Base-by-base conservation (phyloP, 148 eudicot species). In the Selenicereus undatus region DNA sequence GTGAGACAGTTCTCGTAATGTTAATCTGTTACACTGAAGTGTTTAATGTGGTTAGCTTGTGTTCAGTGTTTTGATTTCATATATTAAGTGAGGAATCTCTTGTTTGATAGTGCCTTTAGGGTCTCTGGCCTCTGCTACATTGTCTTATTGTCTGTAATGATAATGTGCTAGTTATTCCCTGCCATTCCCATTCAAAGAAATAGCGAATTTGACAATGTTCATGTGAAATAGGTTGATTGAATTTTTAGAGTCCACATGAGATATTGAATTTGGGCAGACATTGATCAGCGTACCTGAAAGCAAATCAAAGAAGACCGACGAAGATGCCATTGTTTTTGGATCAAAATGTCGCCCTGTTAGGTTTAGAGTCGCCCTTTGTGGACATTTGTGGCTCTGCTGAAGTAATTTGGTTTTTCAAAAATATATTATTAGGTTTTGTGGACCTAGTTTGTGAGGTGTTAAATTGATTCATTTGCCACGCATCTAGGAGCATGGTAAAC, bases 201-300 rank as follows among this genome's bases (percentile, higher is more conserved):
- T 74, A 17, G 70, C 74, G 76, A 32, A 52, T 81, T 51, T 76
- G 75, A 81, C 45, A 0, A 22, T 65, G 30, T 8, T 70, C 26
- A 20, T 51, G 51, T 76, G 35, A 29, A 64, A 75, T 75, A 42
- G 0, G 8, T 75, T 75, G 0, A 42, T 39, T 12, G 60, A 16
- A 0, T 26, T 27, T 22, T 24, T 66, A 27, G 52, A 72, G n/a
- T 72, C 52, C 51, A 42, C 50, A 35, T 71, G 8, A 30, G 43
- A 39, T 17, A 3, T 45, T 74, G 20, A 18, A n/a, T 45, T 74
- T 74, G 30, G 27, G 68, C 29, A 54, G 66, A 32, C 75, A 27
- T 79, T 71, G 75, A 64, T 64, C 27, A 64, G 9, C 27, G 29
- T 24, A 22, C 11, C 27, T n/a, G 68, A 64, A n/a, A 64, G 68